Conservation (phyloP, 2,329 filamentous ascomycete genomes). For the Arthrinium puccinioides region DNA sequence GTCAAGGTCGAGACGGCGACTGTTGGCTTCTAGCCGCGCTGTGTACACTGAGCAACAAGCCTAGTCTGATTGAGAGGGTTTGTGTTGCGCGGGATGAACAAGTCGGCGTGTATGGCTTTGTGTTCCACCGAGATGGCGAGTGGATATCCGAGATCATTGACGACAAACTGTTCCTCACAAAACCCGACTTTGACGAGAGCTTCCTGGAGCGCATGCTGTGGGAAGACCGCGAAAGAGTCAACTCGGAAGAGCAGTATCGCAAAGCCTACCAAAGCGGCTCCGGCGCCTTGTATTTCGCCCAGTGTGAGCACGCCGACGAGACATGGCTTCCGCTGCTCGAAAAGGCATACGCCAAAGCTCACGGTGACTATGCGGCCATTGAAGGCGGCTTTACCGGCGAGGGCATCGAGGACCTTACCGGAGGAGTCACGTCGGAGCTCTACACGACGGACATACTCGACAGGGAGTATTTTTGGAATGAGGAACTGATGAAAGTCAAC, state of each 20-base stretch:
- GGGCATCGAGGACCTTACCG: constrained; percentile 53
- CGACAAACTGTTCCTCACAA: constrained; percentile 49
- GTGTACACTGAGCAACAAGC: constrained; percentile 68
- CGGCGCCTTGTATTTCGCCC: constrained; percentile 62
- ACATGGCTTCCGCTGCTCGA: constrained; percentile 68
- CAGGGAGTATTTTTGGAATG: constrained; percentile 70
- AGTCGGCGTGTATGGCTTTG: constrained; percentile 78
- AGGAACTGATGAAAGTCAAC: constrained; percentile 72
- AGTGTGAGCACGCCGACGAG: constrained; percentile 61
- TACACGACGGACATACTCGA: constrained; percentile 64
- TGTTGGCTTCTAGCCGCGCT: constrained; percentile 83
- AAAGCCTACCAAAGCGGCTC: constrained; percentile 61
- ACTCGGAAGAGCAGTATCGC: constrained; percentile 52
- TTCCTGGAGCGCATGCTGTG: constrained; percentile 39
- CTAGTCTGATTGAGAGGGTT: constrained; percentile 62
- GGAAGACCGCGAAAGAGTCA: constrained; percentile 39
- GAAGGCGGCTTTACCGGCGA: constrained; percentile 59
- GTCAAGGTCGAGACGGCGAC: constrained; percentile 71
- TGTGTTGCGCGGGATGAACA: constrained; percentile 67
- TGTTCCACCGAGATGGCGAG: constrained; percentile 74
- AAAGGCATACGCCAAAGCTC: constrained; percentile 69
- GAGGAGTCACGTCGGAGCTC: constrained; percentile 60
- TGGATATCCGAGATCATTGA: constrained; percentile 57
- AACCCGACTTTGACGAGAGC: constrained; percentile 54
- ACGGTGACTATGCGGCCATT: constrained; percentile 66